phyloP scores from a whole-genome alignment of 495 filamentous ascomycete species.

The Podospora didyma region DNA sequence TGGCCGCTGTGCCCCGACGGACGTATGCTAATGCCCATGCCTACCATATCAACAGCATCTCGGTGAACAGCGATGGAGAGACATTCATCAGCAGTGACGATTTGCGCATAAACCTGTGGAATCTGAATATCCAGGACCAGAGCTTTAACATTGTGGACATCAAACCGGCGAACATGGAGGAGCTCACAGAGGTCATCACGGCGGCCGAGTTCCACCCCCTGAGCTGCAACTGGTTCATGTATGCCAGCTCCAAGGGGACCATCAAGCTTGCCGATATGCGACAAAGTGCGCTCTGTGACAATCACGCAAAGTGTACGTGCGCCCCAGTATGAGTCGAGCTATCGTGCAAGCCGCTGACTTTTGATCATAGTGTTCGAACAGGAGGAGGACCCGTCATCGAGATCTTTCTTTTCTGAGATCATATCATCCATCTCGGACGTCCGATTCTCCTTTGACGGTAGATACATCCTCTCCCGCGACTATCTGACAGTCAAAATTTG shows the following conservation, averaged over 20 bases:
- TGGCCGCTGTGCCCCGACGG: constrained; percentile 89
- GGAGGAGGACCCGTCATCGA: constrained; percentile 97
- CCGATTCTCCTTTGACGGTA: constrained; percentile 90
- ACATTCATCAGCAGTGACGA: constrained; percentile 99
- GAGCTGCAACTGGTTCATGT: constrained; percentile 99
- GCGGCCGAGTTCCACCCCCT: constrained; percentile 95
- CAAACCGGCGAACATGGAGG: constrained; percentile 99
- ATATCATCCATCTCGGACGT: constrained; percentile 99
- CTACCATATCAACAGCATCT: constrained; percentile 99
- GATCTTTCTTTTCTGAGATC: constrained; percentile 99
- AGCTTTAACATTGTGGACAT: constrained; percentile 99
- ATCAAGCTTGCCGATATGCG: constrained; percentile 99
- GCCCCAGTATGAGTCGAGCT: background rate
- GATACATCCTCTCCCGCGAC: constrained; percentile 95
- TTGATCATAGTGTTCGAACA: constrained; percentile 81
- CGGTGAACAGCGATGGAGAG: constrained; percentile 98
- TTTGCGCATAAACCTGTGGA: constrained; percentile 96
- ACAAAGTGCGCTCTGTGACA: constrained; percentile 90
- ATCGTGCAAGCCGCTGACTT: constrained; percentile 9
- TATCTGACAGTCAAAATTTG: constrained; percentile 99
- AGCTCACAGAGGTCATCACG: constrained; percentile 97
- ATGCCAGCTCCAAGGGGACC: constrained; percentile 97
- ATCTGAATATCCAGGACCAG: constrained; percentile 97
- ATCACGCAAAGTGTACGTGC: constrained; percentile 80
- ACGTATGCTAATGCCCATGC: constrained; percentile 98